Evolutionary conservation across 345 rosid genomes (phyloP).

Genomic region (Euclidium syriacum): DNA sequence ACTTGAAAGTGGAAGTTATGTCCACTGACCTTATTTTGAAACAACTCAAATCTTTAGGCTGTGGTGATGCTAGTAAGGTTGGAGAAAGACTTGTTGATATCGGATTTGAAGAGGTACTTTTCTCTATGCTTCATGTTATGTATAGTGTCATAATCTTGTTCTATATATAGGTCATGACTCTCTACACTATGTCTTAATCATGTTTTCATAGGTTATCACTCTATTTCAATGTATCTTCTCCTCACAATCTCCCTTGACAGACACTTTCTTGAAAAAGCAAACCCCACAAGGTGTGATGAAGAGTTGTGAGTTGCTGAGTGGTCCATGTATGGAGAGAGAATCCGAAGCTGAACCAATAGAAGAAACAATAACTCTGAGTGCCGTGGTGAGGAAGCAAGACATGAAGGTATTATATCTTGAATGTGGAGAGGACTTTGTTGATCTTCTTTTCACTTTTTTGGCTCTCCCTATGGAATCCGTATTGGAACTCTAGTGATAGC

Average conservation of each 20-base stretch:
- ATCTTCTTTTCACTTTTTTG: neutral
- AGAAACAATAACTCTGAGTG: neutral
- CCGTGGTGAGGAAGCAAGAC: neutral
- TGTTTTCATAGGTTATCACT: neutral
- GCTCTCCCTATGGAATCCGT: neutral
- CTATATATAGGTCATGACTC: no score
- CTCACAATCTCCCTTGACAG: constrained; percentile 1
- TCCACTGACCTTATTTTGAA: neutral
- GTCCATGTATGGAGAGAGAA: neutral
- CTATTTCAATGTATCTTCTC: neutral
- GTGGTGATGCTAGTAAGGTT: neutral
- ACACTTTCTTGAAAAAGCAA: neutral
- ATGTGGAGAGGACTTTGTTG: neutral
- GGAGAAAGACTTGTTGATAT: neutral
- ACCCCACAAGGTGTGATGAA: neutral
- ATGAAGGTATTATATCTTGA: neutral
- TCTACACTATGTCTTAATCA: no score
- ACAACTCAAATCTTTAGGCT: neutral
- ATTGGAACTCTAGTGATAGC: neutral
- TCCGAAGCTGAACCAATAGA: neutral
- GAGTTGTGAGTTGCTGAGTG: neutral
- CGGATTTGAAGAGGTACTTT: neutral
- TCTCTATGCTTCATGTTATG: neutral
- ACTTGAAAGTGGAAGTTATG: neutral
- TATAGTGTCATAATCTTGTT: no score